Evolutionary conservation across 768 basidiomycete genomes (phyloP).

Genomic region (Amanita phalloides): DNA sequence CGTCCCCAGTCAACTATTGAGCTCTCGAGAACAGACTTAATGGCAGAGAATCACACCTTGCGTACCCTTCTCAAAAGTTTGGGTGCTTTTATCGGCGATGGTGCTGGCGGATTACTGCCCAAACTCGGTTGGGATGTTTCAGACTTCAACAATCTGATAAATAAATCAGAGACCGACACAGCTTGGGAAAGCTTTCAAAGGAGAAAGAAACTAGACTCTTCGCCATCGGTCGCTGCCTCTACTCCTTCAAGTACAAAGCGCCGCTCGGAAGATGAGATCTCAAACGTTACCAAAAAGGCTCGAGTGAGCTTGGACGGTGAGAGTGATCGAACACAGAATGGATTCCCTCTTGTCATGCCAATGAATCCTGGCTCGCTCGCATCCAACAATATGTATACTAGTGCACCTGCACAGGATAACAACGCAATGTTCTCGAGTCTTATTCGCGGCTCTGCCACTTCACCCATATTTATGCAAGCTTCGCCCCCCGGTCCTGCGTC

Average conservation of each 20-base stretch:
- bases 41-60: constrained; percentile 82
- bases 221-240: constrained; percentile 4
- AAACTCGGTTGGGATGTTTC: constrained; percentile 71
- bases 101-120: constrained; percentile 64
- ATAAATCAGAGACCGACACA: constrained; percentile 85
- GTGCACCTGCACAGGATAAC: constrained; percentile 32
- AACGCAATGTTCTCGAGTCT: constrained; percentile 50
- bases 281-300: constrained; percentile 28
- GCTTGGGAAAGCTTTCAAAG: constrained; percentile 83
- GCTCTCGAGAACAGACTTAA: constrained; percentile 43
- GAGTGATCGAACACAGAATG: constrained; percentile 24
- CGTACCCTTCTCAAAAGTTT: constrained; percentile 70
- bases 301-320: constrained; percentile 34
- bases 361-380: constrained; percentile 28
- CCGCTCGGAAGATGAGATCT: constrained; percentile 36
- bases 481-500: constrained; percentile 28
- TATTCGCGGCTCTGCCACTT: constrained; percentile 39
- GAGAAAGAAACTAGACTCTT: constrained; percentile 37
- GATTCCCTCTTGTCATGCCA: constrained; percentile 49
- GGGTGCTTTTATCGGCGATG: constrained; percentile 79
- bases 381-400: constrained; percentile 34
- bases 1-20: not conserved
- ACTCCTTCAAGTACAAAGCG: constrained; percentile 32
- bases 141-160: constrained; percentile 75
- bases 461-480: constrained; percentile 53